Base-by-base conservation (phyloP, 2,329 filamentous ascomycete genomes). In the Diaporthe ampelina region DNA sequence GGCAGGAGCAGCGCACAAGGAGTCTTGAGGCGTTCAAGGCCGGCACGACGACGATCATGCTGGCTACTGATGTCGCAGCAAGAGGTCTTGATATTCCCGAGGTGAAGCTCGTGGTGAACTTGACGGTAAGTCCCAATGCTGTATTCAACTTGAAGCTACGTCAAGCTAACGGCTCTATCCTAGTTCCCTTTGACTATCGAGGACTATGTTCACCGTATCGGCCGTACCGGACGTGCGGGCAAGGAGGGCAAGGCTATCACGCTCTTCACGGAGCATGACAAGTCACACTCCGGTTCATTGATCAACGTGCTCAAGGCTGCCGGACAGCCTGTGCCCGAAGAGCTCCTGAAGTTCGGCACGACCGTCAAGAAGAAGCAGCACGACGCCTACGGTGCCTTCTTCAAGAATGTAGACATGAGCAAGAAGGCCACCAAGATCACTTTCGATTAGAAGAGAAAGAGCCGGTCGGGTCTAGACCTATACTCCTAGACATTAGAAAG, bases 321-420 rank as follows among this genome's bases (percentile, higher is more conserved):
- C 32, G 94, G 95, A 77, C 97, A 99, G 84, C 89, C 92, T 17
- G 94, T 99, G 0, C 97, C 97, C 3, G 95, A 98, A 57, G 94
- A 94, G 35, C 87, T 99, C 50, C 88, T 98, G 83, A 98, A 97
- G 85, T 99, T 98, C 79, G 97, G 97, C 80, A 97, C 95, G 29
- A 98, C 96, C 0, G 97, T 99, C 70, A 99, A 98, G 91, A 98
- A 97, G 91, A 98, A 98, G 95, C 91, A 92, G 65, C 97, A 99
- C 85, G 94, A 95, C 80, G 94, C 94, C 63, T 99, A 98, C 81
- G 97, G 97, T 73, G 95, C 95, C 43, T 98, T 98, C 83, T 98
- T 94, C 88, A 98, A 97, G 85, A 95, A 98, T 79, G 92, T 94
- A 11, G 94, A 94, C 79, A 92, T 92, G 83, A 94, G 90, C 82